Conservation (phyloP, 495 filamentous ascomycete species). For the Hyaloscypha bicolor region DNA sequence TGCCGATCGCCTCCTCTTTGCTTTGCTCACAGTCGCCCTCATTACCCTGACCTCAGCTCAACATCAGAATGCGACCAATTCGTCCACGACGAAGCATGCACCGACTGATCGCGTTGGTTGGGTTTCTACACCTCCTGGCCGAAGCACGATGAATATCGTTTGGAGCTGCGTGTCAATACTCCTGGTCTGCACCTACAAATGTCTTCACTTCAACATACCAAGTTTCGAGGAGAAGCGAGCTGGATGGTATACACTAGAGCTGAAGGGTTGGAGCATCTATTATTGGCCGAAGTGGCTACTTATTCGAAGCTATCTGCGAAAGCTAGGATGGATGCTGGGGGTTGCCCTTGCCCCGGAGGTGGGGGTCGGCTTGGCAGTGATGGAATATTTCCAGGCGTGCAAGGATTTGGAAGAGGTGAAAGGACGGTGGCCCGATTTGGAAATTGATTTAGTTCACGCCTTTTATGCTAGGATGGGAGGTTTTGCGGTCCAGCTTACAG, state of each 20-base stretch:
- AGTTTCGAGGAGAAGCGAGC: conserved; percentile 2
- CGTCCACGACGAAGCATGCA: no score
- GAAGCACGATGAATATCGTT: conserved; percentile 11
- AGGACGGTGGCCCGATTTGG: conserved; percentile 1
- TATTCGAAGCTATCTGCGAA: not conserved
- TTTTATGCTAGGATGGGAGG: conserved; percentile 30
- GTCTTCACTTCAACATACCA: conserved; percentile 9
- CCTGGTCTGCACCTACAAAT: conserved; percentile 13
- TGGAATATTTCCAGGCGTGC: conserved; percentile 10
- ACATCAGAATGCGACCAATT: no score
- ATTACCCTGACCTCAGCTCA: no score
- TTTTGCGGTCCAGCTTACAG: not conserved
- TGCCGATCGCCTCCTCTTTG: no score
- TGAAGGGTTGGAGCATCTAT: not conserved
- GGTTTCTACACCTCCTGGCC: not conserved
- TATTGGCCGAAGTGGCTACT: not conserved
- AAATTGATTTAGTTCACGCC: not conserved
- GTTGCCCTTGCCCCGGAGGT: conserved; percentile 24
- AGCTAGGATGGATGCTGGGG: conserved; percentile 17
- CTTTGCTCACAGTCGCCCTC: no score
- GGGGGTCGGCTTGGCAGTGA: conserved; percentile 16
- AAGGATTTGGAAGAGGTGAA: not conserved
- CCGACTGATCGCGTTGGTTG: not conserved
- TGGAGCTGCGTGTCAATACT: conserved; percentile 12
- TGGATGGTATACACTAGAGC: not conserved